phyloP scores from a whole-genome alignment of 345 rosid genomes.

The Dipteronia dyeriana region DNA sequence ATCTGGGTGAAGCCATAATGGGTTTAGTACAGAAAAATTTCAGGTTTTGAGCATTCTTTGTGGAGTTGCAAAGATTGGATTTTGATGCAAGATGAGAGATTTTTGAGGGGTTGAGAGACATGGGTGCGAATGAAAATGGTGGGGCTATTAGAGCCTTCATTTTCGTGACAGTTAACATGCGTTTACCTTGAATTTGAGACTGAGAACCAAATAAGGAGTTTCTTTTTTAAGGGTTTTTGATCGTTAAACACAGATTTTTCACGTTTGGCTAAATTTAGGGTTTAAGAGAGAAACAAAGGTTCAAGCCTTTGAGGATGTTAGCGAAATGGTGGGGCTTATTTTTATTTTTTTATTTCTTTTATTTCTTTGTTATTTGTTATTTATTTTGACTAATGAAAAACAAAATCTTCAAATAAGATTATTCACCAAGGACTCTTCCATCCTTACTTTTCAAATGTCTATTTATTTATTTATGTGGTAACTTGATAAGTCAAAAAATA shows the following conservation, averaged over 20 bases:
- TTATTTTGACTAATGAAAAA: not conserved
- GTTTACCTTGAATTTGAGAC: constrained; percentile 1
- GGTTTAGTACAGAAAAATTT: constrained; percentile 25
- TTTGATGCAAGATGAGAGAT: constrained; percentile 28
- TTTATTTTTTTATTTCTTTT: too few relatives aligned
- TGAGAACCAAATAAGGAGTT: not conserved
- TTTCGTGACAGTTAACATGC: constrained; percentile 43
- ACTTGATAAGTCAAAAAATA: too few relatives aligned
- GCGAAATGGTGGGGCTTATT: not conserved
- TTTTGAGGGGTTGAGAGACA: constrained; percentile 29
- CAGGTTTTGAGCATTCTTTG: constrained; percentile 12
- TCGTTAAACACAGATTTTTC: constrained; percentile 8
- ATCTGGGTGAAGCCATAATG: constrained; percentile 16
- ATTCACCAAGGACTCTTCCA: too few relatives aligned
- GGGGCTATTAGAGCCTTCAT: constrained; percentile 54
- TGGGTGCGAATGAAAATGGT: constrained; percentile 27
- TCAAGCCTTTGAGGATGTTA: not conserved
- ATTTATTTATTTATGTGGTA: too few relatives aligned
- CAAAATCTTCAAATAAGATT: not conserved
- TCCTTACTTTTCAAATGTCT: too few relatives aligned
- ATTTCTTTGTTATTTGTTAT: not conserved
- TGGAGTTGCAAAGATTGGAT: constrained; percentile 18
- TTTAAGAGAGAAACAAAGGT: constrained; percentile 28
- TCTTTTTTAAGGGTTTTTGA: constrained; percentile 6
- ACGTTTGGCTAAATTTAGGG: constrained; percentile 35